These are phyloP conservation scores for Paramecium pentaurelia DNA, from an alignment of 73 alveolate species.

Conservation along the genomic window DNA sequence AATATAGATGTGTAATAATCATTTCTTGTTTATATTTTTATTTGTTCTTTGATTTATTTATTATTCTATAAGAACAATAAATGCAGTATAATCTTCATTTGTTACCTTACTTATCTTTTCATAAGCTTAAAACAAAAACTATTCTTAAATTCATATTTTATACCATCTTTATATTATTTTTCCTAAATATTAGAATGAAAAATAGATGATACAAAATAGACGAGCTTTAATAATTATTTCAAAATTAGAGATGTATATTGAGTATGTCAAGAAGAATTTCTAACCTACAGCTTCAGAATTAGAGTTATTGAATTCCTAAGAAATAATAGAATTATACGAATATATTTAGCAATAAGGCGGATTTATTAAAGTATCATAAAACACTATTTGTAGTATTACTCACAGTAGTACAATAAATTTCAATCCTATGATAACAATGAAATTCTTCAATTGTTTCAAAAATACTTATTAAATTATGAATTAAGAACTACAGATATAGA, in stretches of 20 bases:
- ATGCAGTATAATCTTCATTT: not conserved
- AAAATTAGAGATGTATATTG: not conserved
- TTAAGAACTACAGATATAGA: not conserved
- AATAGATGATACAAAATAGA: not conserved
- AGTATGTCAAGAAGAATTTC: not conserved
- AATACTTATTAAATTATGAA: constrained; percentile 1
- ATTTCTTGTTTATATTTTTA: not conserved
- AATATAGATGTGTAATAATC: not conserved
- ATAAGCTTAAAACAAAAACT: not conserved
- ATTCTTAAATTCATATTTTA: not conserved
- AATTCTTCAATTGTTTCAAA: not conserved
- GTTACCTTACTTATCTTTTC: not conserved
- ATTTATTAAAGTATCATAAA: not conserved
- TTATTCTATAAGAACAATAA: not conserved
- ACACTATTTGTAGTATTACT: not conserved
- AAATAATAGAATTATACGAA: not conserved
- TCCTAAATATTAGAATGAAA: not conserved
- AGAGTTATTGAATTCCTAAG: not conserved
- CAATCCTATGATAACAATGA: not conserved
- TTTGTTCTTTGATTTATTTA: not conserved
- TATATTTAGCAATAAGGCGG: not conserved
- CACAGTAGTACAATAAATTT: not conserved
- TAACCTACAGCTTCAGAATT: not conserved
- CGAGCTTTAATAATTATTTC: not conserved
- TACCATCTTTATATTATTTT: not conserved